Base-by-base conservation (phyloP, 805 yeast species). In the Pichia scutulata region DNA sequence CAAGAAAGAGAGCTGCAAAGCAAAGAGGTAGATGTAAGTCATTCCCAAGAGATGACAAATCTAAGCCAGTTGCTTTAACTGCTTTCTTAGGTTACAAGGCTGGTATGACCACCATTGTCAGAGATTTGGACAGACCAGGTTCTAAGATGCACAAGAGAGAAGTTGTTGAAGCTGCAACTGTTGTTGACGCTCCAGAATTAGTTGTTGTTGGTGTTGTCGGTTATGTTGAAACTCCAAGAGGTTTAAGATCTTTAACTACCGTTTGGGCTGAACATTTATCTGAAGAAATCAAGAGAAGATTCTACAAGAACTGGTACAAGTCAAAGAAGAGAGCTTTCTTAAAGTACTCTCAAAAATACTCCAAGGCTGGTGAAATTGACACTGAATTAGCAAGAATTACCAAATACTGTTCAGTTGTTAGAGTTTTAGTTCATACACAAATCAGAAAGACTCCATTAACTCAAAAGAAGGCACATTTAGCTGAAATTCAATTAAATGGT, bases 281-380 rank as follows among this genome's bases (percentile, higher is more conserved):
- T 70, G 99, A 93, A 74, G 99, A 93, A 80, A 83, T 93, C 77
- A 92, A 85, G 87, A 89, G 99, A 84, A 89, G 97, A 83, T 93
- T 93, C 96, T 93, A 93, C 97, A 93, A 90, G 89, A 93, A 92
- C 96, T 93, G 99, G 99, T 93, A 88, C 96, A 90, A 90, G 85
- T 85, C 97, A 67, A 93, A 93, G 92, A 93, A 93, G 96, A 90
- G 90, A 92, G 99, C 99, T 71, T 93, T 93, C 95, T 87, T 98
- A 87, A 90, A 92, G 81, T 93, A 93, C 89, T 86, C 98, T 75
- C 86, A 93, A 76, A 92, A 93, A 84, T 92, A 90, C 86, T 86
- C 97, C 67, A 81, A 83, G 73, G 89, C 89, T 71, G 82, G 85
- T 71, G 84, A 84, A 71, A 76, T 92, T 70, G 95, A 86, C 76